Evolutionary conservation across 129 eudicot species (phyloP).

Genomic region (Chrysanthemum lavandulifolium): DNA sequence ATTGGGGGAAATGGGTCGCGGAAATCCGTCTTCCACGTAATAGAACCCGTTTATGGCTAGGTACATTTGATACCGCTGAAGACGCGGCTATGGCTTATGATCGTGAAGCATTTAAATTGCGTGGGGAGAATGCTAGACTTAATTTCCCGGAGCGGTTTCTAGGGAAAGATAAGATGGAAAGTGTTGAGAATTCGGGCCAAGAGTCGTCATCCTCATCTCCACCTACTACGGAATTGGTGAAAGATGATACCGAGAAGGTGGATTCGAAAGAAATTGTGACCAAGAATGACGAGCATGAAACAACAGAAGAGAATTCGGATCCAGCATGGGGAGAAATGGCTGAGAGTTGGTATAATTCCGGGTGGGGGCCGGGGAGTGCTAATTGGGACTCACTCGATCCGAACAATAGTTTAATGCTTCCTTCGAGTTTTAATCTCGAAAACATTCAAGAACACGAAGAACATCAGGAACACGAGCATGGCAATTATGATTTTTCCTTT

Average conservation of each 20-base stretch:
- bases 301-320: constrained; percentile 26
- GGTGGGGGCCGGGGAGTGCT: constrained; percentile 96
- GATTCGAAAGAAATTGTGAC: constrained; percentile 19
- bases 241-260: constrained; percentile 23
- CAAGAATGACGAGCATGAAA: constrained; percentile 26
- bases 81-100: constrained; percentile 95
- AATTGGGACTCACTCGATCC: constrained; percentile 87
- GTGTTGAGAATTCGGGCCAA: constrained; percentile 10
- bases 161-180: constrained; percentile 33
- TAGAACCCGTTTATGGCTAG: constrained; percentile 89
- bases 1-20: constrained; percentile 99
- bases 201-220: constrained; percentile 33
- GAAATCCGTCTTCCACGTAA: constrained; percentile 84
- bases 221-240: neutral
- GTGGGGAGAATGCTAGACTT: constrained; percentile 80
- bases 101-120: constrained; percentile 73
- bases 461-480: constrained; percentile 29
- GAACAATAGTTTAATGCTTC: constrained; percentile 51
- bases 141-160: constrained; percentile 78
- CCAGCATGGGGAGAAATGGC: constrained; percentile 72
- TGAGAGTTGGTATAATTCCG: constrained; percentile 67
- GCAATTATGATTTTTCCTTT: constrained; percentile 37
- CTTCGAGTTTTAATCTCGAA: constrained; percentile 47
- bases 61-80: constrained; percentile 87
- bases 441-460: constrained; percentile 16